Evolutionary conservation across 2,329 filamentous ascomycete genomes (phyloP), one percentile per base, ranked within the genome.

Genomic region (Aspergillus neotritici): DNA sequence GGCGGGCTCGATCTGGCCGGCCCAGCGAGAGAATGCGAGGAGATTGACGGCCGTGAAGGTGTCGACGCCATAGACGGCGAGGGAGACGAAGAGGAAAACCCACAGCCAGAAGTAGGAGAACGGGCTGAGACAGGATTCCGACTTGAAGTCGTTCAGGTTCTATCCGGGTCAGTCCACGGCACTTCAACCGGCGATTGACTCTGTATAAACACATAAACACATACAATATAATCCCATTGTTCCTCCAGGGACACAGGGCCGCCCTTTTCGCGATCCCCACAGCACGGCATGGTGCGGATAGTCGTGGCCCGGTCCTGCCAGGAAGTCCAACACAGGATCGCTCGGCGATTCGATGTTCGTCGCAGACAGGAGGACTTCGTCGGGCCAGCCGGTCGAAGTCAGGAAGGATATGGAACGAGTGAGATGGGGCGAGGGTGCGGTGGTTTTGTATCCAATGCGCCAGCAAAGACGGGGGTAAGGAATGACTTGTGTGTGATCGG

Each of bases 1-100:
- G 32, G 79, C 77, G 1, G 89, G 89, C 55, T 87, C 71, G 55
- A 97, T 85, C 53, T 87, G 77, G 41, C 86, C 87, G 1, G 87
- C 87, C 90, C 90, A 97, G 47, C 81, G 81, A 69, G 94, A 81
- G 70, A 95, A 96, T 43, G 79, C 86, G 39, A 98, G 78, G 32
- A 98, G 75, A 51, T 95, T 94, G 69, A 96, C 79, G 49, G 90
- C 90, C 4, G 90, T 96, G 63, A 96, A 97, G 48, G 83, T 89
- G 69, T 97, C 91, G 62, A 94, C 86, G 21, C 76, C 82, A 66
- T 95, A 96, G 53, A 95, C 89, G 34, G 87, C 84, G 38, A 91
- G 64, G 3, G 88, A 93, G 45, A 94, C 73, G 40, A 89, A 44
- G 34, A 91, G 76, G 55, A 88, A 85, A 46, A 93, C 75, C 78